Conservation (phyloP, 176 grass and related monocot species). For the Oryza brachyantha region DNA sequence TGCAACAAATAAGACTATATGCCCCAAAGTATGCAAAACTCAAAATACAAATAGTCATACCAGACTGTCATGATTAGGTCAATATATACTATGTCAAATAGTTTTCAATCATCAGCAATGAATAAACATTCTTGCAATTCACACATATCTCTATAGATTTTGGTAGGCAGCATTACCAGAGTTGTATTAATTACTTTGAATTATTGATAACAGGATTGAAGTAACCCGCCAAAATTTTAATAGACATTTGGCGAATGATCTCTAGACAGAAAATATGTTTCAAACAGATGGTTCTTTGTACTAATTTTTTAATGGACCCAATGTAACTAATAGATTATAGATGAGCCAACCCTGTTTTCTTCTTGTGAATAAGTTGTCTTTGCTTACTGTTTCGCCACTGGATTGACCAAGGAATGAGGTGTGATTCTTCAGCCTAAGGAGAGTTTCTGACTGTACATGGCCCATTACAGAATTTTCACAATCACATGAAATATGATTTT, state of each 20-base stretch:
- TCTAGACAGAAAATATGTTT: neutral
- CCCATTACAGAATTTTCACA: neutral
- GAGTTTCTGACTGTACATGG: neutral
- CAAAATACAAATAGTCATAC: neutral
- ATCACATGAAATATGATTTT: neutral
- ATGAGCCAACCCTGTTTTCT: neutral
- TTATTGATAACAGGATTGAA: neutral
- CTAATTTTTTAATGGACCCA: neutral
- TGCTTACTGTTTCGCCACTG: neutral
- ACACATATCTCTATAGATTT: neutral
- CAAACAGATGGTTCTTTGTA: neutral
- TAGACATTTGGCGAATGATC: neutral
- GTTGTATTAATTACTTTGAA: neutral
- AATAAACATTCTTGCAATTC: conserved; percentile 6
- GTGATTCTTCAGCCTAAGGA: neutral
- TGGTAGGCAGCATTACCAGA: neutral
- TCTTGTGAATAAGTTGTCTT: neutral
- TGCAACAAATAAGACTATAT: neutral
- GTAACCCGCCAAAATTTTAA: neutral
- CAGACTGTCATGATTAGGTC: neutral
- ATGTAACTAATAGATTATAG: neutral
- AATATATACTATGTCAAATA: neutral
- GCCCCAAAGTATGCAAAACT: neutral
- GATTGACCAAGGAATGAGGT: neutral
- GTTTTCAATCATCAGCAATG: neutral